A percentile compares a stretch with the other conserved stretches of the same genome.
Evolutionary conservation across 306 rosid species (phyloP).

Genomic region (Pyrus pyrifolia): DNA sequence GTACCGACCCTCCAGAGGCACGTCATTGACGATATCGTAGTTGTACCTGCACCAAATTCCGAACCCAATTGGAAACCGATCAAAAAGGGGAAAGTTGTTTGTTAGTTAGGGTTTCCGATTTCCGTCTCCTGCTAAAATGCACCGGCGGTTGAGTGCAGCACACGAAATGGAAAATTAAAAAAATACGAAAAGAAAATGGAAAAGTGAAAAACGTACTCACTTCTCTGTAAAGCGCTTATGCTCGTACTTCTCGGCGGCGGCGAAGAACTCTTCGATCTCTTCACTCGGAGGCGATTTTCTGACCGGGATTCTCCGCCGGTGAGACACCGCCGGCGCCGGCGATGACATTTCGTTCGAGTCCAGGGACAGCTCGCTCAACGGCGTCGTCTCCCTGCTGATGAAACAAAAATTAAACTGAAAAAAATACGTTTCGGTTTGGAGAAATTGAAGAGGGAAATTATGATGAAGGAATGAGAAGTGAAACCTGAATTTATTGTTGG

Average conservation of each 20-base stretch:
- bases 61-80: constrained; percentile 2
- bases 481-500: constrained; percentile 46
- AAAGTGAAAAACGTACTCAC: constrained; percentile 32
- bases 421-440: constrained; percentile 8
- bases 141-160: constrained; percentile 15
- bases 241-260: constrained; percentile 65
- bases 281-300: constrained; percentile 34
- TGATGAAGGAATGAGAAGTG: neutral
- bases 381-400: constrained; percentile 30
- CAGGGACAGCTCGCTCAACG: constrained; percentile 38
- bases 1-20: constrained; percentile 88
- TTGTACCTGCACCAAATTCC: constrained; percentile 62
- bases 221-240: constrained; percentile 67
- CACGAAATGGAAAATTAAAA: neutral
- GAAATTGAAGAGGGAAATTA: constrained; percentile 3
- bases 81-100: constrained; percentile 29
- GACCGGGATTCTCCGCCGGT: constrained; percentile 2
- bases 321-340: neutral
- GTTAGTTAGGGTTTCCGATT: constrained; percentile 47
- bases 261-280: constrained; percentile 80
- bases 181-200: neutral
- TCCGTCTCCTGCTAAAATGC: constrained; percentile 30
- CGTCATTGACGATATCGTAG: constrained; percentile 70
- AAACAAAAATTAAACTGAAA: constrained; percentile 2
- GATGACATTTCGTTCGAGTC: constrained; percentile 37